A percentile compares a stretch with the other conserved stretches of the same genome.
phyloP scores from a whole-genome alignment of 805 yeast species.

The Wickerhamiella dianesei region DNA sequence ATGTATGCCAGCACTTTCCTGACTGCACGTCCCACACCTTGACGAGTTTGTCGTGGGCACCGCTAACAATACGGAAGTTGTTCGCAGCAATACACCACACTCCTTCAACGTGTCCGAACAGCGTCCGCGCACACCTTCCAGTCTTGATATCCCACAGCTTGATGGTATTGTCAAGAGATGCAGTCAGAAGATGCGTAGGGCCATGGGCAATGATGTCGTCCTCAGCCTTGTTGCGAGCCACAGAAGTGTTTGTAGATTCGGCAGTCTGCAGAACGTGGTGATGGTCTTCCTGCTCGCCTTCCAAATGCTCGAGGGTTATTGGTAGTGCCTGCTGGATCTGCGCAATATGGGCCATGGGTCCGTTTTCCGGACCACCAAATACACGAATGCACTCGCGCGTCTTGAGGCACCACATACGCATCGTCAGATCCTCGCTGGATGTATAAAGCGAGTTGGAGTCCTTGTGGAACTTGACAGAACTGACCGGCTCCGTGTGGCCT shows the following conservation, averaged over 20 bases:
- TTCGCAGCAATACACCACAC: constrained; percentile 97
- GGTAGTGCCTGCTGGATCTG: constrained; percentile 92
- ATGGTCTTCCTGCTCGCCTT: constrained; percentile 29
- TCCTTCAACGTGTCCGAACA: constrained; percentile 96
- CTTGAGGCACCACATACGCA: constrained; percentile 85
- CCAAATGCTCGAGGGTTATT: constrained; percentile 55
- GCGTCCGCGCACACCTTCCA: constrained; percentile 82
- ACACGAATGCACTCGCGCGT: constrained; percentile 66
- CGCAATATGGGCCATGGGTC: constrained; percentile 63
- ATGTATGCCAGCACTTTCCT: constrained; percentile 89
- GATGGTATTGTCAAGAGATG: constrained; percentile 84
- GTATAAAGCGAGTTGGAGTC: constrained; percentile 67
- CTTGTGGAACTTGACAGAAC: constrained; percentile 74
- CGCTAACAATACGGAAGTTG: constrained; percentile 84
- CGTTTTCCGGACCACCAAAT: constrained; percentile 51
- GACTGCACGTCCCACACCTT: constrained; percentile 94
- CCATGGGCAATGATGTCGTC: constrained; percentile 26
- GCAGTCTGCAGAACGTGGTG: constrained; percentile 14
- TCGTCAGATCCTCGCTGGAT: constrained; percentile 84
- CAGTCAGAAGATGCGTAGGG: constrained; percentile 76
- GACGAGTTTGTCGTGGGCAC: constrained; percentile 81
- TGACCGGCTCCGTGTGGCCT: constrained; percentile 90
- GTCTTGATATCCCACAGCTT: constrained; percentile 81
- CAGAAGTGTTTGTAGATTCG: constrained; percentile 7
- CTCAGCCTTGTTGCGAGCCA: constrained; percentile 9